Evolutionary conservation across 2,329 filamentous ascomycete species (phyloP), one percentile per base, ranked within the genome.

Genomic region (Didymosphaeria variabile): DNA sequence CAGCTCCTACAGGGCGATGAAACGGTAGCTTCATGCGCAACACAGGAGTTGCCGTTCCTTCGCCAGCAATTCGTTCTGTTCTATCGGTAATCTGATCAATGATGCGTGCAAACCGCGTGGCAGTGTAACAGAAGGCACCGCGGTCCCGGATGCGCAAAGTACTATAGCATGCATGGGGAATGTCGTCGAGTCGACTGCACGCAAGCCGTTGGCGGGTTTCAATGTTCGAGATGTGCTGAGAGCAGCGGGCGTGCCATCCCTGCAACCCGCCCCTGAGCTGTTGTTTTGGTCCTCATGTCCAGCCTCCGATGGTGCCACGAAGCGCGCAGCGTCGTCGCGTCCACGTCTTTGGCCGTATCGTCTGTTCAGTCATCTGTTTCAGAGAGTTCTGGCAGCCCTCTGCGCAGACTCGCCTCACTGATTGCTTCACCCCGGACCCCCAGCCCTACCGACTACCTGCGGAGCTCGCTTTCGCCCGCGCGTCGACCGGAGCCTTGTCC

Each of bases 91-190:
- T 47, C 9, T 15, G 5, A 23, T 53, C 23, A 15, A 29, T 29
- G 34, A 19, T 44, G 52, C 52, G 38, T 55, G 52, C 52, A n/a
- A 32, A 19, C 10, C 52, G 52, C 38, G 52, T 55, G 52, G 36
- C 26, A 29, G 45, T 31, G 23, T 31, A 17, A 47, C 23, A 31
- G 17, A 29, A 12, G 1, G 13, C 9, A 13, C n/a, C 32, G 6
- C n/a, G 36, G 23, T 5, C 9, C 12, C 13, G 9, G 51, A 17
- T 7, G 51, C n/a, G 21, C 15, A 42, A 12, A 17, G 19, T 29
- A n/a, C n/a, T n/a, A n/a, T n/a, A n/a, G 21, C 15, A 36, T 53
- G n/a, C 34, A 21, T 29, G 17, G 8, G 29, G 15, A 19, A 8
- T 23, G 36, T 9, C 23, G 26, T 54, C 36, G 36, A 44, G 51